Percentiles rank a stretch among this genome's conserved stretches.
phyloP scores from a whole-genome alignment of 2,329 filamentous ascomycete species.

The Ceratocystis papillata region DNA sequence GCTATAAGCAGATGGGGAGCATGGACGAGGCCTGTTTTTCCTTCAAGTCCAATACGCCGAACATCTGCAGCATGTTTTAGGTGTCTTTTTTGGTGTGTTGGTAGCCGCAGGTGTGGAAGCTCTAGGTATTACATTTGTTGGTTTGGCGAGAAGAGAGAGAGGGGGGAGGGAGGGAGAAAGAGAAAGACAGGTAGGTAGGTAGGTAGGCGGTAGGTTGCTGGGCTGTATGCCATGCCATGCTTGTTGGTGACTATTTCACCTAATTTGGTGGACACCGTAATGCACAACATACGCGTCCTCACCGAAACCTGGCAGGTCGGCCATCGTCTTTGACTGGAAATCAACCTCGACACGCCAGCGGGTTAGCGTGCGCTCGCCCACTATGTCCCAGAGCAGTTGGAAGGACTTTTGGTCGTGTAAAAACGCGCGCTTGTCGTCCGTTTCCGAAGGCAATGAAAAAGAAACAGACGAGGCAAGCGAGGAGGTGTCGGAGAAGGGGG shows the following conservation, averaged over 20 bases:
- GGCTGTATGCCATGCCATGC: neutral
- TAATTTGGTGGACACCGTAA: conserved; percentile 25
- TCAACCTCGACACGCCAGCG: conserved; percentile 40
- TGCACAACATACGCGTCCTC: conserved; percentile 24
- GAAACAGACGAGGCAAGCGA: conserved; percentile 23
- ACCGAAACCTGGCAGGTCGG: conserved; percentile 25
- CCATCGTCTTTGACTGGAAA: conserved; percentile 26
- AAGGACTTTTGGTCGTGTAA: conserved; percentile 42
- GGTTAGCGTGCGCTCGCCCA: conserved; percentile 40
- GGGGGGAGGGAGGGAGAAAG: neutral
- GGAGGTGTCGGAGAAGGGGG: conserved; percentile 22
- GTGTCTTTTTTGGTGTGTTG: neutral
- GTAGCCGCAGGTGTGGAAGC: neutral
- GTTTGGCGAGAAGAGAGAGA: neutral
- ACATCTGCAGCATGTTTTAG: neutral
- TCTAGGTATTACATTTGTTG: conserved; percentile 1
- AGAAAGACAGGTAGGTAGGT: neutral
- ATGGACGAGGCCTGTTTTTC: conserved; percentile 19
- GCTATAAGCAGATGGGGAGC: neutral
- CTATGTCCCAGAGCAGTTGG: conserved; percentile 44
- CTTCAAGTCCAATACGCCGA: conserved; percentile 10
- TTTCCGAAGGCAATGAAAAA: conserved; percentile 20
- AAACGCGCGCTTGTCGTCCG: conserved; percentile 29
- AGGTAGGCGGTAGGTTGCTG: no score
- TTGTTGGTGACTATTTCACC: neutral